Conservation (phyloP, 179 eudicot genomes). For the Beta corolliflora region DNA sequence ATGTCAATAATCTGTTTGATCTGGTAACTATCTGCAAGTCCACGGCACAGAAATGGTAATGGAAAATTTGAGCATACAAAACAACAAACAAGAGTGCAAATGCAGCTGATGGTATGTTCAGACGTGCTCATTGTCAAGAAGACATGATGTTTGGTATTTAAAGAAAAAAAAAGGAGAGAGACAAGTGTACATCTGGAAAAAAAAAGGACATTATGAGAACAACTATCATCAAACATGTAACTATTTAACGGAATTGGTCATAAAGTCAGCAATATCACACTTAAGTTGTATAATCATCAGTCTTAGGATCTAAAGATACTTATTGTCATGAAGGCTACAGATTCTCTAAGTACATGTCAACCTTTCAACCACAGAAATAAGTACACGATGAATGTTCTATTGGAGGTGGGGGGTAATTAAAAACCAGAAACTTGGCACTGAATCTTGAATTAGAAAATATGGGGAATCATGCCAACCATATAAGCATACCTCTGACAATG, state of each 20-base stretch:
- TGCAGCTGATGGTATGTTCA: slow-evolving; percentile 8
- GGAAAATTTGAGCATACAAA: not conserved
- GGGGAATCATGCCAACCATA: not conserved
- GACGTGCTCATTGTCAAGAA: not conserved
- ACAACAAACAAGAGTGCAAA: not conserved
- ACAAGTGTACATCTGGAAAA: not conserved
- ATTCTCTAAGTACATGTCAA: not conserved
- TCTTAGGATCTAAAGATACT: not conserved
- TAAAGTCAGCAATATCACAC: not conserved
- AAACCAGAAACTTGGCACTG: not conserved
- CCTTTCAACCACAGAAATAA: not conserved
- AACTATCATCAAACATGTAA: not conserved
- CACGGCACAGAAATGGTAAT: slow-evolving; percentile 5
- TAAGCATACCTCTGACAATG: slow-evolving; percentile 73
- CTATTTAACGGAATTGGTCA: not conserved
- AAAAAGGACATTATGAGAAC: slow-evolving; percentile 4
- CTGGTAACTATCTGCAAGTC: slow-evolving; percentile 68
- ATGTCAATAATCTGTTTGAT: slow-evolving; percentile 52
- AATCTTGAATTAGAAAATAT: not conserved
- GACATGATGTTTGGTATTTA: not conserved
- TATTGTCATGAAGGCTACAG: not conserved
- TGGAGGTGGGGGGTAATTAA: not conserved
- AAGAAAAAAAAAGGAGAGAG: not conserved
- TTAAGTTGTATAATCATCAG: not conserved
- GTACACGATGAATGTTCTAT: not conserved